Percentiles rank a stretch among this genome's conserved stretches.
Evolutionary conservation across 345 rosid genomes (phyloP).

Genomic region (Zanthoxylum bungeanum): DNA sequence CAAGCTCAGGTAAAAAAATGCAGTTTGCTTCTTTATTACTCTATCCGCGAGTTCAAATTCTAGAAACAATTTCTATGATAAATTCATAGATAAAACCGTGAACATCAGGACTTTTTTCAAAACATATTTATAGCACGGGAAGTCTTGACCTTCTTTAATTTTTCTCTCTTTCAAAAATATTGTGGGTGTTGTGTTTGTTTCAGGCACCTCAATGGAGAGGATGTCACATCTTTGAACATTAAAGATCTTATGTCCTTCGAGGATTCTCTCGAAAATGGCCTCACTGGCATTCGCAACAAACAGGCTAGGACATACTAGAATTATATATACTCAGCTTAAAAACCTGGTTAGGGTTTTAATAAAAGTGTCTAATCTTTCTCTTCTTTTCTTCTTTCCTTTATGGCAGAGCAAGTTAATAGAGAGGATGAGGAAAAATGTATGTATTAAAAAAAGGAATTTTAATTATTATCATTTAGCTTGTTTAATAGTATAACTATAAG

Average conservation of each 20-base stretch:
- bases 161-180: neutral
- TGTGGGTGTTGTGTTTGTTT: neutral
- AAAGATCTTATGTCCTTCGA: conserved; percentile 55
- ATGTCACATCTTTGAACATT: conserved; percentile 55
- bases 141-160: too few species aligned
- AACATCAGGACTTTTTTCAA: too few species aligned
- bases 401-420: conserved; percentile 37
- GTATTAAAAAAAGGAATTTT: neutral
- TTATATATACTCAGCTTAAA: neutral
- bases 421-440: conserved; percentile 44
- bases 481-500: too few species aligned
- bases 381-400: conserved; percentile 6
- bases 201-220: conserved; percentile 82
- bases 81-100: too few species aligned
- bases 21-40: neutral
- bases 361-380: neutral
- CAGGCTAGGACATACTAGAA: conserved; percentile 33
- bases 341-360: neutral
- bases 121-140: too few species aligned
- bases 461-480: neutral
- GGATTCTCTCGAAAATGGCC: conserved; percentile 65
- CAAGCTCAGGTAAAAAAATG: conserved; percentile 54
- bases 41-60: too few species aligned
- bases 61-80: too few species aligned
- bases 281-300: conserved; percentile 43